Base-by-base conservation (phyloP, 108 stramenopile species). In the Parietichytrium sp. region DNA sequence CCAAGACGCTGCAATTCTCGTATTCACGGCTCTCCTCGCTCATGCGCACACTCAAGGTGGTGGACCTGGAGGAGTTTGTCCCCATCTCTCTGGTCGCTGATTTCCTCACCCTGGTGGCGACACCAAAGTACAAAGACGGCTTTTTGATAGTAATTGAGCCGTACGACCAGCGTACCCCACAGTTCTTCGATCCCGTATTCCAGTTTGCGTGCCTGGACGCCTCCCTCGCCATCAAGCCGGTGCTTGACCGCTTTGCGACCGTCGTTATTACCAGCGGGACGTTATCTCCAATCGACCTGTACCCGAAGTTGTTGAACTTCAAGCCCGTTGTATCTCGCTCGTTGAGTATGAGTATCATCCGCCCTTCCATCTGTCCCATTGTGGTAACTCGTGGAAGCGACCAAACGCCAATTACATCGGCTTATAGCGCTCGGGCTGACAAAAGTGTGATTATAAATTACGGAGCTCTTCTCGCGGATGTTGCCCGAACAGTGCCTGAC, bases 71-170 rank as follows among this genome's bases (percentile, higher is more conserved):
- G 4, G 95, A 97, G 55, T 89, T 84, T 31, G 53, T 52, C 7
- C 85, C 88, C 10, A 31, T 90, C 13, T 29, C 52, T 4, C 86
- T 83, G 31, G 94, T 99, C 23, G 97, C 97, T 2, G 95, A 99
- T 77, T 98, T 99, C 83, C 93, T 95, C 3, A 96, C 95, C 13
- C 83, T 98, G 13, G 87, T 99, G 26, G 90, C 95, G 13, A 97
- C 97, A 23, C 61, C 61, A 47, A 72, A 72, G 20, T 98, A 99
- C 87, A 87, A 90, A 16, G 97, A 97, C 79, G 98, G 98, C 38
- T 99, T 98, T 86, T 95, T 97, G 20, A 90, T 99, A 49, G 95
- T 99, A 33, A 92, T 97, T 89, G 98, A 99, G 79, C 98, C 97
- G 2, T 93, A 26, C 47, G 16, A 54, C 79, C 27, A 42, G 29